A percentile compares a stretch with the other conserved stretches of the same genome.
phyloP scores from a whole-genome alignment of 306 rosid genomes.

The Fragaria iinumae region DNA sequence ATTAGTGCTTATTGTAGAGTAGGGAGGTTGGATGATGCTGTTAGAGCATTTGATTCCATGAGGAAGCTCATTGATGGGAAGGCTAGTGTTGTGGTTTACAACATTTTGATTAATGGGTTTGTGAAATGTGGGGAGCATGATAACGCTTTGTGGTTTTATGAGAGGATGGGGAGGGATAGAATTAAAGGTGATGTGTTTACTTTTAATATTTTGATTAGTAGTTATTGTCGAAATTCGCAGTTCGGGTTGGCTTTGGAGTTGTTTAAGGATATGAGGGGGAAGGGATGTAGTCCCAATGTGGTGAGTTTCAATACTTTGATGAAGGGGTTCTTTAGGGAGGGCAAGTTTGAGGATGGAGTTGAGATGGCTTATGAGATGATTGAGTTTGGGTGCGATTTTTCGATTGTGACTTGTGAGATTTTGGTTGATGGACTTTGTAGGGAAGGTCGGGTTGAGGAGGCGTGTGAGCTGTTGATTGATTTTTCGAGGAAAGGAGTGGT shows the following conservation, averaged over 20 bases:
- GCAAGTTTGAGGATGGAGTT: conserved; percentile 62
- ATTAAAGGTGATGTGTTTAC: conserved; percentile 76
- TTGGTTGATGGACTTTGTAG: conserved; percentile 69
- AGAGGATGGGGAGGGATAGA: conserved; percentile 42
- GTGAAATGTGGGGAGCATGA: conserved; percentile 53
- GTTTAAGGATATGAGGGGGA: conserved; percentile 68
- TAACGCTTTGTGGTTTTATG: conserved; percentile 54
- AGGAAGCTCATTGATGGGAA: conserved; percentile 64
- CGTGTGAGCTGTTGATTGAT: conserved; percentile 52
- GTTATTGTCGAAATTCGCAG: conserved; percentile 60
- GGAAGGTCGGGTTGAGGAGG: conserved; percentile 42
- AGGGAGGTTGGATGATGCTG: conserved; percentile 54
- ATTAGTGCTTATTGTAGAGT: conserved; percentile 58
- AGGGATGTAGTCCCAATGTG: conserved; percentile 79
- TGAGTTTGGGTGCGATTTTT: conserved; percentile 53
- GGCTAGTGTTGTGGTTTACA: conserved; percentile 52
- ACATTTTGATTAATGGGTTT: conserved; percentile 70
- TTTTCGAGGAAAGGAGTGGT: conserved; percentile 52
- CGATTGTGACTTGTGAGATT: conserved; percentile 74
- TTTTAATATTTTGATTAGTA: conserved; percentile 76
- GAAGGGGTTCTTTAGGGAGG: conserved; percentile 69
- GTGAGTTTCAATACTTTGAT: conserved; percentile 89
- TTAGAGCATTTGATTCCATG: conserved; percentile 56
- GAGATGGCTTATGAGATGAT: conserved; percentile 84
- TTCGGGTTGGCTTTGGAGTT: conserved; percentile 62